Percentiles rank a stretch among this genome's conserved stretches.
Conservation (phyloP, 2,329 filamentous ascomycete genomes). For the Pseudomassariella vexata region DNA sequence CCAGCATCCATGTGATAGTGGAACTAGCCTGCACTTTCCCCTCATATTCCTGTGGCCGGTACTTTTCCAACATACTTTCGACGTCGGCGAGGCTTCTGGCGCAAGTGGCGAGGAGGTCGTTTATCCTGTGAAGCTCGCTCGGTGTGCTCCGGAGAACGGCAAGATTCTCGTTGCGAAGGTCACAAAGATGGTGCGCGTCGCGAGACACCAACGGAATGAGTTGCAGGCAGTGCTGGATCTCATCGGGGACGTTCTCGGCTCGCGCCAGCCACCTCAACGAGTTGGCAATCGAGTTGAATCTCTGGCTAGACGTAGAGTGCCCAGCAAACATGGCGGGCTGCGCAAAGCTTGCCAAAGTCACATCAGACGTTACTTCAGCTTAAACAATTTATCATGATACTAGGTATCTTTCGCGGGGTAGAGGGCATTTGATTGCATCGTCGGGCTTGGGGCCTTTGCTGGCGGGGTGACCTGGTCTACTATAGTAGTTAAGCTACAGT, state of each 20-base stretch:
- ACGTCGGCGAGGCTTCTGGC: neutral
- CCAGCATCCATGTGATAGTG: neutral
- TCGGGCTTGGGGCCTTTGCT: too few relatives aligned
- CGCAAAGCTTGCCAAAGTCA: too few relatives aligned
- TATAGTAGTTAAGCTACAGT: too few relatives aligned
- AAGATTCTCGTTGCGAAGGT: neutral
- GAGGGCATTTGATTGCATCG: too few relatives aligned
- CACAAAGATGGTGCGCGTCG: neutral
- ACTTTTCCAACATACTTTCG: neutral
- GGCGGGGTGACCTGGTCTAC: too few relatives aligned
- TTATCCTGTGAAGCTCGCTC: neutral
- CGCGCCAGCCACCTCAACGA: neutral
- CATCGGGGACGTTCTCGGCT: neutral
- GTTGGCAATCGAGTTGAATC: neutral
- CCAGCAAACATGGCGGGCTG: neutral
- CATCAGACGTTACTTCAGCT: too few relatives aligned
- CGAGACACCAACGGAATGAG: neutral
- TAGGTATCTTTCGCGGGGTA: too few relatives aligned
- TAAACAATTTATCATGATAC: too few relatives aligned
- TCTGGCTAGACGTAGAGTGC: neutral
- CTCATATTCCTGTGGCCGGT: neutral
- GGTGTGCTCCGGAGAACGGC: neutral
- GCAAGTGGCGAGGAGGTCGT: neutral
- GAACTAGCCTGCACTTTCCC: neutral
- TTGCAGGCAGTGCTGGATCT: neutral